Conservation (phyloP, 2,329 filamentous ascomycete genomes). For the Drechslera avenae region DNA sequence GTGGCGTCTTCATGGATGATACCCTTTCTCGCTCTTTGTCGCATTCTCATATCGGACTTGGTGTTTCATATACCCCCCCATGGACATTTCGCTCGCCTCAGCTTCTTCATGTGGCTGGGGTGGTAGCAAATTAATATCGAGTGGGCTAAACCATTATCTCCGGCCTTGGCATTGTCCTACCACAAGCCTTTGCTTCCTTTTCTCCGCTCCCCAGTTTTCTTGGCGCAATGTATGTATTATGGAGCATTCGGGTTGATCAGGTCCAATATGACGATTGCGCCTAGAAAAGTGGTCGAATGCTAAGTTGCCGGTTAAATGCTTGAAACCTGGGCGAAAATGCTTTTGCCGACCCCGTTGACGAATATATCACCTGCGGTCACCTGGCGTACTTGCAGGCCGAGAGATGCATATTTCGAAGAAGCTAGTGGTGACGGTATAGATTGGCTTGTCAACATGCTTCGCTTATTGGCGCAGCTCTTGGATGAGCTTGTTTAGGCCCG, state of each 20-base stretch:
- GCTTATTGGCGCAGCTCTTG: slow-evolving; percentile 19
- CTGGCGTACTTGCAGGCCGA: slow-evolving; percentile 14
- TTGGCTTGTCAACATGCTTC: slow-evolving; percentile 20
- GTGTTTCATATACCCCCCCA: slow-evolving; percentile 3
- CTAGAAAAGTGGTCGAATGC: slow-evolving; percentile 5
- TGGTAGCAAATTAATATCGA: slow-evolving; percentile 5
- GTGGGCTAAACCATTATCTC: background rate
- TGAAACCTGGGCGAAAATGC: slow-evolving; percentile 23
- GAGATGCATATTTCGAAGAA: slow-evolving; percentile 16
- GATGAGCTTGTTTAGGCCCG: slow-evolving; percentile 14
- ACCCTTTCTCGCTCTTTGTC: background rate
- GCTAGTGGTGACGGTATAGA: slow-evolving; percentile 17
- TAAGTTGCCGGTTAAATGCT: slow-evolving; percentile 38
- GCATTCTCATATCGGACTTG: background rate
- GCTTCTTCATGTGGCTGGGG: too few relatives aligned
- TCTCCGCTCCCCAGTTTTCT: slow-evolving; percentile 1
- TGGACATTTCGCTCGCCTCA: background rate
- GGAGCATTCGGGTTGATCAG: background rate
- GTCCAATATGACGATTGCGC: slow-evolving; percentile 1
- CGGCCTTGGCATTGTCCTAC: slow-evolving; percentile 7
- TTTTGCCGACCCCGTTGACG: slow-evolving; percentile 20
- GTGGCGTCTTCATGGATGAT: background rate
- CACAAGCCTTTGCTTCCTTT: background rate
- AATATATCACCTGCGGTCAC: slow-evolving; percentile 11
- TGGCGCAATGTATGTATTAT: slow-evolving; percentile 19